phyloP scores from a whole-genome alignment of 345 rosid species.

The Orychophragmus violaceus region DNA sequence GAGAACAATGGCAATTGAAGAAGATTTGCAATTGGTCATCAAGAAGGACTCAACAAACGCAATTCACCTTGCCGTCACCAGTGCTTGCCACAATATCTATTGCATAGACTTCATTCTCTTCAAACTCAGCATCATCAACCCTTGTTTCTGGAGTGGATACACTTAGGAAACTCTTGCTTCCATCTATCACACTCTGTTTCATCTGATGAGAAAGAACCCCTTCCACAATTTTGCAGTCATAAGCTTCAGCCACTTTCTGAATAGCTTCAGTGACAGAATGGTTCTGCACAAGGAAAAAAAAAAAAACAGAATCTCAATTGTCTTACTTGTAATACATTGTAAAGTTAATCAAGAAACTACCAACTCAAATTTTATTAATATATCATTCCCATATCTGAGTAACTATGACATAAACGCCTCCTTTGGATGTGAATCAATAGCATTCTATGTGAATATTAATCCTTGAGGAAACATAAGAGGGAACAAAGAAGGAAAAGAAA shows the following conservation, averaged over 20 bases:
- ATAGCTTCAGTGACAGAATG: slow-evolving; percentile 93
- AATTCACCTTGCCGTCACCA: slow-evolving; percentile 95
- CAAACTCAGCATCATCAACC: slow-evolving; percentile 92
- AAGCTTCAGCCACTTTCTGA: slow-evolving; percentile 92
- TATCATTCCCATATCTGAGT: not conserved
- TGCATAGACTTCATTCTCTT: slow-evolving; percentile 94
- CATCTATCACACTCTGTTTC: slow-evolving; percentile 87
- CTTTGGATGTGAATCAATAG: slow-evolving; percentile 3
- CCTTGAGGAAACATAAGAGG: not conserved
- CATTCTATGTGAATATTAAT: not conserved
- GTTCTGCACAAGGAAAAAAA: slow-evolving; percentile 50
- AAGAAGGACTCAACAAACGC: not conserved
- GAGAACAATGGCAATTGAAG: not conserved
- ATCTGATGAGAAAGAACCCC: slow-evolving; percentile 96
- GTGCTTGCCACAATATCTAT: slow-evolving; percentile 88
- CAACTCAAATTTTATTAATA: not conserved
- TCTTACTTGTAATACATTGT: not conserved
- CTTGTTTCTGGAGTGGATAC: slow-evolving; percentile 72
- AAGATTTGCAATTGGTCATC: not conserved
- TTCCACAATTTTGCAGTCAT: slow-evolving; percentile 95
- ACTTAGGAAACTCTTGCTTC: slow-evolving; percentile 69
- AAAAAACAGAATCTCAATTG: not conserved
- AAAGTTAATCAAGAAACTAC: not conserved
- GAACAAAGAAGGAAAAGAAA: not conserved
- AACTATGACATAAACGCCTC: not conserved